Conservation (phyloP, 1,284 basidiomycete genomes). For the Coniferiporia weirii region DNA sequence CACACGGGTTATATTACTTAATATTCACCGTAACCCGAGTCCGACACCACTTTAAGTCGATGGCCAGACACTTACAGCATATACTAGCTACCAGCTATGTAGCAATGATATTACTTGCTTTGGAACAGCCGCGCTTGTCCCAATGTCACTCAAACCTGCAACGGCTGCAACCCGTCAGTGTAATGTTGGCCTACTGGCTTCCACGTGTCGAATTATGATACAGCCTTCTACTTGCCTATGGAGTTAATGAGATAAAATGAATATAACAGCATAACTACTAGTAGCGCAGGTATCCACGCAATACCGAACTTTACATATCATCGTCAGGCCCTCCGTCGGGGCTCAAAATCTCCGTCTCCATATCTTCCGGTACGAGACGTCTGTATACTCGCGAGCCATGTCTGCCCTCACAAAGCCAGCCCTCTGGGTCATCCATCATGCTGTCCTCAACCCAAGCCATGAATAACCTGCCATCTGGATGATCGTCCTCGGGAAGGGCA, state of each 20-base stretch:
- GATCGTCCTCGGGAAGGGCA: slow-evolving; percentile 36
- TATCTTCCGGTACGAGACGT: background rate
- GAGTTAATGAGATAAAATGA: background rate
- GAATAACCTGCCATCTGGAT: slow-evolving; percentile 46
- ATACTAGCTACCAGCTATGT: too few species aligned
- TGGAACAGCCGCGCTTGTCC: too few species aligned
- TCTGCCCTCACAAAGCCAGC: slow-evolving; percentile 35
- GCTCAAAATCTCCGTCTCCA: background rate
- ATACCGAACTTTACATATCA: background rate
- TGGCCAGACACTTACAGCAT: too few species aligned
- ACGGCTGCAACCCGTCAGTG: too few species aligned
- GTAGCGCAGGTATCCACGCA: background rate
- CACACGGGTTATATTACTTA: too few species aligned
- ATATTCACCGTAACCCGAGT: too few species aligned
- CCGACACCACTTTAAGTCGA: too few species aligned
- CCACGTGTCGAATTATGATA: background rate
- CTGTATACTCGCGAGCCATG: background rate
- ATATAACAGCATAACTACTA: background rate
- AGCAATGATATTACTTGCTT: too few species aligned
- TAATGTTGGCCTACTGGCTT: background rate
- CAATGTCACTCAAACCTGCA: too few species aligned
- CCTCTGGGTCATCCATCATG: slow-evolving; percentile 41
- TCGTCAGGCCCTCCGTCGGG: background rate
- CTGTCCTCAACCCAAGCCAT: slow-evolving; percentile 46
- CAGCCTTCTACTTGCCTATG: background rate